Evolutionary conservation across 257 asterid species (phyloP), one percentile per base, ranked within the genome.

Genomic region (Jaltomata sinuosa): DNA sequence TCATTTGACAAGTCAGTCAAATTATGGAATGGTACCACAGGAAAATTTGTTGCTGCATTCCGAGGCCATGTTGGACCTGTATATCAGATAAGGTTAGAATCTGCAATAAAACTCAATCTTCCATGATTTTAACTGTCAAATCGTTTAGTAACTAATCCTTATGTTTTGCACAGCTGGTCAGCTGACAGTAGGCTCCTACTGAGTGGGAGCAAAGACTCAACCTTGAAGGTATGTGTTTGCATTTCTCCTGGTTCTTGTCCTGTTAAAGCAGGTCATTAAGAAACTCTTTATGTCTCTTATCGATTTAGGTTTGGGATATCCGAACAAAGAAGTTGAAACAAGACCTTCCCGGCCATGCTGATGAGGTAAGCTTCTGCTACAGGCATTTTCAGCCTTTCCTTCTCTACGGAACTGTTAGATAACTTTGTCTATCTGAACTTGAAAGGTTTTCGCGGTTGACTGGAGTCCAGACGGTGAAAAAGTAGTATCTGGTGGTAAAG

Each of bases 391-490:
- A 50, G 9, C n/a, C 31, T 5, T 55, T 84, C 16, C 4, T 27
- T 79, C 15, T 11, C 72, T 64, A 5, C 47, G 38, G 19, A 61
- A 27, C 9, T 49, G 9, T 76, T 29, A 4, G 18, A 27, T 77
- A 77, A 77, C 62, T 27, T 62, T 16, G 42, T 49, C 45, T 47
- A 7, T 76, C 27, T 76, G 42, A 76, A 62, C 61, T 31, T 81
- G 1, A 40, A 80, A 97, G 99, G 99, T 97, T 16, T 95, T 92
- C 85, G 94, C 99, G 22, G 98, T 97, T 21, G 99, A 97, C 86
- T 97, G 99, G 99, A 97, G 99, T 86, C 97, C 99, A 55, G 97
- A 95, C 42, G 99, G 99, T 64, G 98, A 97, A 88, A 97, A 97
- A 87, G 98, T 97, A 69, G 99, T 97, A 84, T 97, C 98, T 67